phyloP scores from a whole-genome alignment of 2,329 filamentous ascomycete genomes.

The Bipolaris gigantea region DNA sequence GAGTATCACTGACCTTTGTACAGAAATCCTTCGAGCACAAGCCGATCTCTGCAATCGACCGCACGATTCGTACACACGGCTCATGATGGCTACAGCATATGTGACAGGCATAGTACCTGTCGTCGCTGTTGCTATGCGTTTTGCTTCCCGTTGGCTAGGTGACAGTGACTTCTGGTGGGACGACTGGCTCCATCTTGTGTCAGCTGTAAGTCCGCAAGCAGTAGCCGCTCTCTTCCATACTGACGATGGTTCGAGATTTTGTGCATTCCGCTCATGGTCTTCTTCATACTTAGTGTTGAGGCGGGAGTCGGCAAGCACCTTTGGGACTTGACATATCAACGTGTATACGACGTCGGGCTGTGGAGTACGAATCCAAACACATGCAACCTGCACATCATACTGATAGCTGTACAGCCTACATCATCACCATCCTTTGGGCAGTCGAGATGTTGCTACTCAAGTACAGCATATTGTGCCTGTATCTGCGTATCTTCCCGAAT shows the following conservation, averaged over 20 bases:
- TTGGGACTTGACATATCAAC: constrained; percentile 8
- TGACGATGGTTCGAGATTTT: constrained; percentile 1
- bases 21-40: constrained; percentile 1
- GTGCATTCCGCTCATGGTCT: constrained; percentile 1
- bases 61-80: not conserved
- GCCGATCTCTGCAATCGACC: constrained; percentile 4
- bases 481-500: constrained; percentile 6
- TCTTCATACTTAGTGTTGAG: not conserved
- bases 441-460: constrained; percentile 3
- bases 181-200: constrained; percentile 6
- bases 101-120: constrained; percentile 4
- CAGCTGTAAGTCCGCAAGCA: not conserved
- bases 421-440: constrained; percentile 2
- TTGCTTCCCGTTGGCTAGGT: constrained; percentile 3
- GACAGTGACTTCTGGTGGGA: constrained; percentile 3
- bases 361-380: constrained; percentile 1
- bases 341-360: not conserved
- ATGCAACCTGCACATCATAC: not conserved
- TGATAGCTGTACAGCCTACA: constrained; percentile 1
- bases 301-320: constrained; percentile 2
- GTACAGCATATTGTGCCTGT: constrained; percentile 7
- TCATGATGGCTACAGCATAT: constrained; percentile 1
- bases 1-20: not conserved
- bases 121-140: constrained; percentile 5
- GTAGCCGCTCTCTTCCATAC: not conserved